phyloP scores from a whole-genome alignment of 2,329 filamentous ascomycete species.

The Ciborinia camelliae region DNA sequence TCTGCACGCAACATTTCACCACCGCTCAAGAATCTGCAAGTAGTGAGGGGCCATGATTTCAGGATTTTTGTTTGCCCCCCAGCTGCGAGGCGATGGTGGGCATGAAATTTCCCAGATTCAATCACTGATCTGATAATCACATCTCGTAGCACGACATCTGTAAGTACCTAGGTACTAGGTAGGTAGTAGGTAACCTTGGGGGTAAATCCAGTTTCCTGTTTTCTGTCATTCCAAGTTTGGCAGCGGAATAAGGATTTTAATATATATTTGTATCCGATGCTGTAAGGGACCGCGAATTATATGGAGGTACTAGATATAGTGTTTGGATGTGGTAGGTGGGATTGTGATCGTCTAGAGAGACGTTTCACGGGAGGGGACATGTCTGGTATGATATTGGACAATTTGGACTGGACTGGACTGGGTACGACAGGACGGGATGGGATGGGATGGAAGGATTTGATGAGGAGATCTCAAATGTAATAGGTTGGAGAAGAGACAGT shows the following conservation, averaged over 20 bases:
- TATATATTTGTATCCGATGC: neutral
- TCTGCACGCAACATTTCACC: slow-evolving; percentile 2
- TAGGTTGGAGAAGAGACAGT: neutral
- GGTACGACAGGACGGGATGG: slow-evolving; percentile 1
- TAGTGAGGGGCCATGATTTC: neutral
- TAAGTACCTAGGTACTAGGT: too few relatives aligned
- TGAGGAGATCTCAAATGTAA: neutral
- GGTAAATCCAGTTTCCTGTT: neutral
- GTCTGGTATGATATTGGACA: too few relatives aligned
- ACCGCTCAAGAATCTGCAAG: neutral
- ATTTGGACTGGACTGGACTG: neutral
- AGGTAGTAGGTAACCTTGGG: too few relatives aligned
- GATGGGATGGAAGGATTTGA: neutral
- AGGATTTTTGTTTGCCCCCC: neutral
- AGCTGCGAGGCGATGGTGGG: too few relatives aligned
- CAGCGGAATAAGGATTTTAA: neutral
- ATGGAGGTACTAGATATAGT: slow-evolving; percentile 1
- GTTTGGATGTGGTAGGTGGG: neutral
- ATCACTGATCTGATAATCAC: neutral
- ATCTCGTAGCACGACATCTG: neutral
- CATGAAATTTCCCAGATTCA: neutral
- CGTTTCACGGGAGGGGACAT: slow-evolving; percentile 10
- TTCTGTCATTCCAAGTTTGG: slow-evolving; percentile 1
- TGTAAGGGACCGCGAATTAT: slow-evolving; percentile 9
- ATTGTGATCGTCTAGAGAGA: neutral